These are phyloP conservation scores for Amesomyces nigricolor DNA, from an alignment of 2,329 filamentous ascomycete species.

Conservation along the genomic window DNA sequence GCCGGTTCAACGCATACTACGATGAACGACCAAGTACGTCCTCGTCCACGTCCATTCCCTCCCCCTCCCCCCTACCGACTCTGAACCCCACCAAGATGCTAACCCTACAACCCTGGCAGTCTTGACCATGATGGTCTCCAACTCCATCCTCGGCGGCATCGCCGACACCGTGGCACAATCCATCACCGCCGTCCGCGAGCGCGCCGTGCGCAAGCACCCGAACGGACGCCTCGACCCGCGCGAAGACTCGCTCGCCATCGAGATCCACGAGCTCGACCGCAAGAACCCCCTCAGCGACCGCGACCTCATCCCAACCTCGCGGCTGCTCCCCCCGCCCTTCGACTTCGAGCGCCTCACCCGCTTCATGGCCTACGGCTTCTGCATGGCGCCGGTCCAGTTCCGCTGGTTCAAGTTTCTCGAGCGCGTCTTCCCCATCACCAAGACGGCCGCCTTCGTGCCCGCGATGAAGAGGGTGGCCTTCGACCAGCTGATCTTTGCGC, in stretches of 20 bases:
- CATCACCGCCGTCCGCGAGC: constrained; percentile 74
- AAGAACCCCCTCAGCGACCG: constrained; percentile 63
- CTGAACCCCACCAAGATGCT: not conserved
- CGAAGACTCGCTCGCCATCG: constrained; percentile 72
- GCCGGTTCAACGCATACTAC: constrained; percentile 93
- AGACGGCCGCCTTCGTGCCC: constrained; percentile 65
- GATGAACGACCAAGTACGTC: constrained; percentile 72
- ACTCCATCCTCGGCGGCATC: constrained; percentile 89
- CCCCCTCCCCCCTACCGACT: not conserved
- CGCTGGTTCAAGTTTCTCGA: constrained; percentile 91
- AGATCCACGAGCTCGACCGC: constrained; percentile 80
- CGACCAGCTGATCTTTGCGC: constrained; percentile 91
- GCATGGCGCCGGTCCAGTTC: constrained; percentile 93
- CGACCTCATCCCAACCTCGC: constrained; percentile 62
- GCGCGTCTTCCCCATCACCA: constrained; percentile 75
- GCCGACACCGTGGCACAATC: constrained; percentile 95
- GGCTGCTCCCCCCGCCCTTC: constrained; percentile 69
- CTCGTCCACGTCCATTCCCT: not conserved
- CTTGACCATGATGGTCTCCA: constrained; percentile 98
- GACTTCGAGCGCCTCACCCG: constrained; percentile 91
- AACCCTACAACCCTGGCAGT: constrained; percentile 44
- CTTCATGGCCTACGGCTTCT: constrained; percentile 96
- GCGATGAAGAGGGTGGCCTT: constrained; percentile 86
- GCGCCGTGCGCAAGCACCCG: constrained; percentile 57
- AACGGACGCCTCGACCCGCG: constrained; percentile 51